Percentiles rank a stretch among this genome's conserved stretches.
phyloP scores from a whole-genome alignment of 257 asterid genomes.

The Lycium barbarum region DNA sequence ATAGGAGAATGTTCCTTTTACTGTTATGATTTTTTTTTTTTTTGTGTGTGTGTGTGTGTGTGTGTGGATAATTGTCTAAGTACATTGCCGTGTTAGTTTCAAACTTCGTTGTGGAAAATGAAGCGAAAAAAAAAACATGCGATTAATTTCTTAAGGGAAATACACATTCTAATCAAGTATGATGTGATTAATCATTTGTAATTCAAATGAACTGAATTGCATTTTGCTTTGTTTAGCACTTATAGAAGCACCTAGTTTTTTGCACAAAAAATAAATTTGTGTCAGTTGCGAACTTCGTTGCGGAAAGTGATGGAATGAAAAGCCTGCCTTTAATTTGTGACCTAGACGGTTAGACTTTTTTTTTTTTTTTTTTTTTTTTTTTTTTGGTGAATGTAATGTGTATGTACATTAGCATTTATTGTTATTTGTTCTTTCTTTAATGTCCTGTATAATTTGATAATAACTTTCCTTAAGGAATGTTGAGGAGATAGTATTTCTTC shows the following conservation, averaged over 20 bases:
- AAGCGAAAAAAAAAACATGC: background rate
- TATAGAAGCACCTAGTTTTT: too few relatives aligned
- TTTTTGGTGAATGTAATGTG: background rate
- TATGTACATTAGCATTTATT: background rate
- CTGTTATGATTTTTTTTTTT: background rate
- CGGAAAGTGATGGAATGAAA: background rate
- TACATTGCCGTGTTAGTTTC: background rate
- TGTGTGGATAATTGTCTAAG: too few relatives aligned
- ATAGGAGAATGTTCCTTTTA: background rate
- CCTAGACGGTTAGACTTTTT: background rate
- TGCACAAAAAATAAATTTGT: background rate
- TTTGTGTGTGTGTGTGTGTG: too few relatives aligned
- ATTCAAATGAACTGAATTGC: too few relatives aligned
- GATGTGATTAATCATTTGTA: too few relatives aligned
- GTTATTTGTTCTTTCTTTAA: background rate
- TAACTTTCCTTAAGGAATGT: background rate
- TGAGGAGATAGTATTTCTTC: background rate
- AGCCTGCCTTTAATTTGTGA: slow-evolving; percentile 7
- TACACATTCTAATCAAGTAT: too few relatives aligned
- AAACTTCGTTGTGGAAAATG: background rate
- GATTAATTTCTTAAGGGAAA: too few relatives aligned
- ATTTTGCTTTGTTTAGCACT: too few relatives aligned
- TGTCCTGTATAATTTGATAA: background rate
- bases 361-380: background rate
- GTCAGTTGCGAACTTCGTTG: background rate